phyloP scores from a whole-genome alignment of 257 asterid genomes.

The Solanum lignicaule region DNA sequence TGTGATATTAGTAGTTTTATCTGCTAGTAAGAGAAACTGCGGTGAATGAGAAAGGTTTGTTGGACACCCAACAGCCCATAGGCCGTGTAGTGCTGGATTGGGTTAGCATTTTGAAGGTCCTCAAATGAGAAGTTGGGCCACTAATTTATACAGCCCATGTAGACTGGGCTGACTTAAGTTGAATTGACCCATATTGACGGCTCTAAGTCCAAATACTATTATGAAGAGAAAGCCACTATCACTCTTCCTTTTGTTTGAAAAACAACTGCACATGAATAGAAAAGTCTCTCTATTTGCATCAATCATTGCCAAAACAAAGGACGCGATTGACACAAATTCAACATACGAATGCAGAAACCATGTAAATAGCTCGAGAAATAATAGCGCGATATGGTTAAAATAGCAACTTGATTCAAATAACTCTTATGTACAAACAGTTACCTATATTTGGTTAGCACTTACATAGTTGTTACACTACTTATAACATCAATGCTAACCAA shows the following conservation, averaged over 20 bases:
- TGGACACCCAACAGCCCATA: not conserved
- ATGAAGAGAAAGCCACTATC: not conserved
- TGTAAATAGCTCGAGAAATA: not conserved
- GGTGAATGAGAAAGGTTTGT: not conserved
- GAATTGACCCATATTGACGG: not conserved
- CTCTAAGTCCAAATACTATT: not conserved
- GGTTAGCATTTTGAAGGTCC: not conserved
- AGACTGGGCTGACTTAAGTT: not conserved
- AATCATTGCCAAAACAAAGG: rapidly evolving
- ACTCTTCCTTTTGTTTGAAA: not conserved
- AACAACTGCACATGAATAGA: not conserved
- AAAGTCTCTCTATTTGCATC: not conserved
- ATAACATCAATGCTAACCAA: not conserved
- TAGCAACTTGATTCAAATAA: not conserved
- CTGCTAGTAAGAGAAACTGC: too few species aligned
- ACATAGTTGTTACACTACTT: not conserved
- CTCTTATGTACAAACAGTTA: not conserved
- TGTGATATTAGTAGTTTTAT: not conserved
- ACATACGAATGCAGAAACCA: not conserved
- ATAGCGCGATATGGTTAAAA: not conserved
- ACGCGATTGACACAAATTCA: not conserved
- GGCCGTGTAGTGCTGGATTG: not conserved
- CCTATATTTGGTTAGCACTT: not conserved
- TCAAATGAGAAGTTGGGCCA: not conserved
- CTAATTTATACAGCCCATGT: not conserved